Percentiles rank a stretch among this genome's conserved stretches.
Conservation (phyloP, 257 asterid species). For the Fraxinus anomala region DNA sequence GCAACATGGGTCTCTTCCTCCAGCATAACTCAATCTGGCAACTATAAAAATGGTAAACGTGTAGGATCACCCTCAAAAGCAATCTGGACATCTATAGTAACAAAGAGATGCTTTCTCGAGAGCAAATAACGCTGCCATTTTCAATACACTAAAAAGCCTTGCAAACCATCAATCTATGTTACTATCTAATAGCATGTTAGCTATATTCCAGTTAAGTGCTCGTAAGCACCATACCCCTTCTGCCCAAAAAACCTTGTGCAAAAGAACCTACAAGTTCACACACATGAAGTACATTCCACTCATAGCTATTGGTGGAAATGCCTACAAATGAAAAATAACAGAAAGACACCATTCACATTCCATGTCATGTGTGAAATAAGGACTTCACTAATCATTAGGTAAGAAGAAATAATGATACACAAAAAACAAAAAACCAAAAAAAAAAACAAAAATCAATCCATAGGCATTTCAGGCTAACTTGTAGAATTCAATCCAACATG, state of each 20-base stretch:
- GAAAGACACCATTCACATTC: background rate
- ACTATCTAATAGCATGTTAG: background rate
- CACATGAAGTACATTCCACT: background rate
- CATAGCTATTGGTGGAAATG: background rate
- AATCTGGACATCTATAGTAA: too few species aligned
- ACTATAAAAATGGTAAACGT: too few species aligned
- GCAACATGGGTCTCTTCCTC: too few species aligned
- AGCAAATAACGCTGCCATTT: too few species aligned
- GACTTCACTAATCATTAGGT: background rate
- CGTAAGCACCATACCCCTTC: background rate
- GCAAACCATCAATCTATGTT: background rate
- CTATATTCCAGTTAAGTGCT: background rate
- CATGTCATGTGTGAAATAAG: background rate
- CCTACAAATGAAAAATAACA: background rate
- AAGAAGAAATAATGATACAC: background rate
- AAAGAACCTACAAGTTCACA: background rate
- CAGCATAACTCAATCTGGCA: too few species aligned
- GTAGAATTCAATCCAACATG: background rate
- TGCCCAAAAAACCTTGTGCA: background rate
- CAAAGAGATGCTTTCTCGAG: background rate
- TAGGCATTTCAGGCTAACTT: background rate
- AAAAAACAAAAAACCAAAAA: too few species aligned
- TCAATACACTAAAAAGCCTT: background rate
- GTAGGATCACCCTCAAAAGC: too few species aligned
- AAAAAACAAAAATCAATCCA: background rate